A percentile compares a stretch with the other conserved stretches of the same genome.
Conservation (phyloP, 2,329 filamentous ascomycete species). For the Lecanosticta acicola region DNA sequence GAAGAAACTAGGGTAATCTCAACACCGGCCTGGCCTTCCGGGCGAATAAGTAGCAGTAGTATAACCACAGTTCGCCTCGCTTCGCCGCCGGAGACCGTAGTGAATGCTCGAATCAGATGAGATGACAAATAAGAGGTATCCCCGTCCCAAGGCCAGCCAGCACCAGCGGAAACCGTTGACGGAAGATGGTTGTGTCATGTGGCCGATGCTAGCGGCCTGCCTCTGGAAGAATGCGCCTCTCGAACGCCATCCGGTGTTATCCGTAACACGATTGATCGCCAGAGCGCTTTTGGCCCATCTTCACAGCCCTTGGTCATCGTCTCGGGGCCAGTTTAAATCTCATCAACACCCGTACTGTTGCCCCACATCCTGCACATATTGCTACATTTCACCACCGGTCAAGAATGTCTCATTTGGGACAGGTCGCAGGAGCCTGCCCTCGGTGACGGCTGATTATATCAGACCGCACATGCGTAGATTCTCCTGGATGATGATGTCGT, state of each 20-base stretch:
- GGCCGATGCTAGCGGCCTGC: not conserved
- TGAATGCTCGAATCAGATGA: not conserved
- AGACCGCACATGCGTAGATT: constrained; percentile 95
- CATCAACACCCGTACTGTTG: constrained; percentile 8
- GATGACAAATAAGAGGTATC: not conserved
- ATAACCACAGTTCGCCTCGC: not conserved
- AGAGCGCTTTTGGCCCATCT: not conserved
- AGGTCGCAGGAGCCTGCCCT: not conserved
- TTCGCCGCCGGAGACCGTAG: not conserved
- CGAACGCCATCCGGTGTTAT: constrained; percentile 10
- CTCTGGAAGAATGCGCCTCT: constrained; percentile 1
- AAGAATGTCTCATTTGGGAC: constrained; percentile 3
- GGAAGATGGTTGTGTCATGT: not conserved
- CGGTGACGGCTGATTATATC: constrained; percentile 56
- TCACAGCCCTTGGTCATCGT: constrained; percentile 4
- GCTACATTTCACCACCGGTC: constrained; percentile 7
- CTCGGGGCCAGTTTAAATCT: no score
- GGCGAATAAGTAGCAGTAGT: not conserved
- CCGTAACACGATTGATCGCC: constrained; percentile 3
- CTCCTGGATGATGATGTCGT: constrained; percentile 99
- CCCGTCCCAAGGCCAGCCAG: not conserved
- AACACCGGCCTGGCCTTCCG: not conserved
- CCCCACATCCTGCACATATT: constrained; percentile 7
- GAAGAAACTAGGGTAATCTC: constrained; percentile 7
- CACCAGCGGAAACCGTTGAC: not conserved